phyloP scores from a whole-genome alignment of 2,329 filamentous ascomycete species.

The Dactylellina haptotyla region DNA sequence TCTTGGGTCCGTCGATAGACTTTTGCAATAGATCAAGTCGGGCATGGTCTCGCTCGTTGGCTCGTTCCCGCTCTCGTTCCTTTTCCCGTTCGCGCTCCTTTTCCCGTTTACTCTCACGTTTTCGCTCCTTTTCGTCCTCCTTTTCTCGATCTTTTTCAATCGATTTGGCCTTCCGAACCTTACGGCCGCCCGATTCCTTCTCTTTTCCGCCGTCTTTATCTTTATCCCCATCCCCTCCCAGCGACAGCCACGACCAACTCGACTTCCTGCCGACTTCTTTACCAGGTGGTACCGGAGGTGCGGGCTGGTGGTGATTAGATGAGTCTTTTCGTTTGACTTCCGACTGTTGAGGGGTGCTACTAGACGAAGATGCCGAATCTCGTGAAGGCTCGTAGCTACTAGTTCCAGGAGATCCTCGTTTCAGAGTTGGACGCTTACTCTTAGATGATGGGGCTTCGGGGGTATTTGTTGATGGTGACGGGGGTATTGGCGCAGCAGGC shows the following conservation, averaged over 20 bases:
- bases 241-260: slow-evolving; percentile 77
- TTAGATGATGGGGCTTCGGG: not conserved
- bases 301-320: slow-evolving; percentile 4
- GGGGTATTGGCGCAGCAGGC: slow-evolving; percentile 5
- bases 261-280: slow-evolving; percentile 78
- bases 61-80: slow-evolving; percentile 62
- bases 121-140: slow-evolving; percentile 63
- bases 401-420: slow-evolving; percentile 36
- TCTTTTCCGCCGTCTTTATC: slow-evolving; percentile 76
- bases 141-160: slow-evolving; percentile 70
- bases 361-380: slow-evolving; percentile 21
- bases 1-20: slow-evolving; percentile 79
- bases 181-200: slow-evolving; percentile 62
- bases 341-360: slow-evolving; percentile 5
- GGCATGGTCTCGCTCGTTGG: slow-evolving; percentile 72
- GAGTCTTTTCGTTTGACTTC: slow-evolving; percentile 36
- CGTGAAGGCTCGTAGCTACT: slow-evolving; percentile 30
- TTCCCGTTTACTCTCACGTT: slow-evolving; percentile 60
- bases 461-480: not conserved
- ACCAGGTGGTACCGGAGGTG: slow-evolving; percentile 73
- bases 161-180: slow-evolving; percentile 40
- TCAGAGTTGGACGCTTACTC: slow-evolving; percentile 38
- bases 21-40: slow-evolving; percentile 86
- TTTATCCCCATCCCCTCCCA: slow-evolving; percentile 67
- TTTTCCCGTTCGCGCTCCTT: slow-evolving; percentile 68